Evolutionary conservation across 2,329 filamentous ascomycete genomes (phyloP).

Genomic region (Alternaria incomplexa): DNA sequence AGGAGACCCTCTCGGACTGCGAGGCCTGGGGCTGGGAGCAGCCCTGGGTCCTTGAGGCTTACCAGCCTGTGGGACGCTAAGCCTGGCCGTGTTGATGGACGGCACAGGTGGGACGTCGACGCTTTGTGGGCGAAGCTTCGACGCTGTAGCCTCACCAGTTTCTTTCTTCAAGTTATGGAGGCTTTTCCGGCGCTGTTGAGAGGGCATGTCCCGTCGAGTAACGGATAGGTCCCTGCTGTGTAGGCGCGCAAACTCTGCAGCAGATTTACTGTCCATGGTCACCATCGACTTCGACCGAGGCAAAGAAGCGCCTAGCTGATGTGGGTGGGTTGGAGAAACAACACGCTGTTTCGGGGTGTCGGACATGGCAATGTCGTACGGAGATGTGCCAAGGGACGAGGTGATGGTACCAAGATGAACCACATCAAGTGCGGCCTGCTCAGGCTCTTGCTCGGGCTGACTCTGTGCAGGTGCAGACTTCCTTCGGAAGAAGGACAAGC

Average conservation of each 20-base stretch:
- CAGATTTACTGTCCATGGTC: constrained; percentile 45
- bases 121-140: constrained; percentile 22
- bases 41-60: constrained; percentile 10
- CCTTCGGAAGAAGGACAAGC: constrained; percentile 39
- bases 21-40: constrained; percentile 12
- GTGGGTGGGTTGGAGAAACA: constrained; percentile 40
- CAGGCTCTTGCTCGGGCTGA: constrained; percentile 20
- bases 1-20: constrained; percentile 25
- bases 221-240: constrained; percentile 43
- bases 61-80: constrained; percentile 7
- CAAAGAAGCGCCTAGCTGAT: constrained; percentile 41
- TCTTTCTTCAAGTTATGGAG: constrained; percentile 35
- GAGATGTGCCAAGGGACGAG: constrained; percentile 49
- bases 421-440: constrained; percentile 28
- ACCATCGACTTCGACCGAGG: constrained; percentile 39
- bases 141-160: constrained; percentile 29
- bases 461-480: constrained; percentile 35
- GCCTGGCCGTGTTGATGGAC: constrained; percentile 21
- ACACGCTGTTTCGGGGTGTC: constrained; percentile 19
- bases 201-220: constrained; percentile 20
- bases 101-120: constrained; percentile 37
- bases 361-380: constrained; percentile 52
- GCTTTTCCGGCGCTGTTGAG: constrained; percentile 33
- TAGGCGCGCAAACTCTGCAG: constrained; percentile 43
- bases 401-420: constrained; percentile 52